Conservation (phyloP, 2,329 filamentous ascomycete species). For the Aureobasidium sp. region DNA sequence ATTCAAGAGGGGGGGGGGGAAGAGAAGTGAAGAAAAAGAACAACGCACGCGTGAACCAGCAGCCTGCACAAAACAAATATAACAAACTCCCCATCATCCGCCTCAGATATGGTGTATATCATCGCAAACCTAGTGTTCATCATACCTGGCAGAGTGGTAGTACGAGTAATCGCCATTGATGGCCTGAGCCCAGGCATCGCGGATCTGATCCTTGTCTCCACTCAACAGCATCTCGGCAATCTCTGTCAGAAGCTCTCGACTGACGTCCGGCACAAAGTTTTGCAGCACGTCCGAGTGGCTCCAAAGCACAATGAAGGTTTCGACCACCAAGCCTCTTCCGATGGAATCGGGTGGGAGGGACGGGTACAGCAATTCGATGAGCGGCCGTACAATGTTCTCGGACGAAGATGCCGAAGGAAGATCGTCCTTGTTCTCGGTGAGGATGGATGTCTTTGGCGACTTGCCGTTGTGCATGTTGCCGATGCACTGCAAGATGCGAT, state of each 20-base stretch:
- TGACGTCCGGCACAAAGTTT: slow-evolving; percentile 10
- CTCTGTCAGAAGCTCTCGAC: slow-evolving; percentile 8
- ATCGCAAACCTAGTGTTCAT: neutral
- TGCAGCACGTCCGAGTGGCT: slow-evolving; percentile 10
- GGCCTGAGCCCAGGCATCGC: slow-evolving; percentile 12
- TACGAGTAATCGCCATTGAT: slow-evolving; percentile 12
- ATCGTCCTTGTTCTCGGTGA: neutral
- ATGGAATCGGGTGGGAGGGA: slow-evolving; percentile 10
- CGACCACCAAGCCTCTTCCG: slow-evolving; percentile 9
- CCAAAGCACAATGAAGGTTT: slow-evolving; percentile 12
- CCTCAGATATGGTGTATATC: neutral
- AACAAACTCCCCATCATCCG: neutral
- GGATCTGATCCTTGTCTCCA: slow-evolving; percentile 12
- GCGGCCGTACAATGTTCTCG: slow-evolving; percentile 7
- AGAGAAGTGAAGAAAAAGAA: neutral
- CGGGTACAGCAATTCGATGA: slow-evolving; percentile 9
- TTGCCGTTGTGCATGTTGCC: slow-evolving; percentile 9
- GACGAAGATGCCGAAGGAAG: neutral
- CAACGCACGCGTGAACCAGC: slow-evolving; percentile 2
- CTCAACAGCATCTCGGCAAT: slow-evolving; percentile 12
- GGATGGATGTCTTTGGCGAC: neutral
- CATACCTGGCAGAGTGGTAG: slow-evolving; percentile 11
- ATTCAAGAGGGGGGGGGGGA: neutral
- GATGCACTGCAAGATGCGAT: slow-evolving; percentile 9
- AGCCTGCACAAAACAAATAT: neutral